Conservation (phyloP, 768 basidiomycete genomes). For the Clathrus columnatus region DNA sequence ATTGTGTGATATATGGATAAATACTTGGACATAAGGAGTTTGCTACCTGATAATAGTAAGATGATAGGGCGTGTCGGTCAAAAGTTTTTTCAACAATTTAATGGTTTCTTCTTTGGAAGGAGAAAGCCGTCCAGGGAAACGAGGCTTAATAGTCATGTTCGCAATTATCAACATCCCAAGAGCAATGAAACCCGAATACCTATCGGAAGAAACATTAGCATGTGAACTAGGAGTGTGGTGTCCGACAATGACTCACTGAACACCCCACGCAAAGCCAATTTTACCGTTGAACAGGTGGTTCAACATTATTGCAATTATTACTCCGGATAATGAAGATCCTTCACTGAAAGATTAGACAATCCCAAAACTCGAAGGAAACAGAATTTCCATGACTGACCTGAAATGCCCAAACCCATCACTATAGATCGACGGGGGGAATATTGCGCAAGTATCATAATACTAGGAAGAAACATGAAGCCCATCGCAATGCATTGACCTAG, state of each 20-base stretch:
- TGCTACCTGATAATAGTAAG: slow-evolving; percentile 27
- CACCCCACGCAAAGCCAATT: slow-evolving; percentile 39
- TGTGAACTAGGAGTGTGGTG: neutral
- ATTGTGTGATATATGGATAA: slow-evolving; percentile 21
- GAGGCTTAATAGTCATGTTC: slow-evolving; percentile 31
- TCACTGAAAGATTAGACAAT: too few species aligned
- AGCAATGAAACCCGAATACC: slow-evolving; percentile 37
- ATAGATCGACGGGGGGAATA: slow-evolving; percentile 42
- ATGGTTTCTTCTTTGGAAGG: slow-evolving; percentile 20
- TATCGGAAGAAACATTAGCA: neutral
- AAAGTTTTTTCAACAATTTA: slow-evolving; percentile 24
- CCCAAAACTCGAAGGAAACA: too few species aligned
- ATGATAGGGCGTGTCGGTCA: slow-evolving; percentile 37
- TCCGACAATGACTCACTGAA: slow-evolving; percentile 18
- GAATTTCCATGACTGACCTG: slow-evolving; percentile 24
- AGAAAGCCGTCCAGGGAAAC: slow-evolving; percentile 21
- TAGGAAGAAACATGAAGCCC: slow-evolving; percentile 41
- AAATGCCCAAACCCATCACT: slow-evolving; percentile 47
- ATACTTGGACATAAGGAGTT: neutral
- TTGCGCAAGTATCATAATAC: slow-evolving; percentile 41
- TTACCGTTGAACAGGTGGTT: slow-evolving; percentile 33
- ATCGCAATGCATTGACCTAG: slow-evolving; percentile 37
- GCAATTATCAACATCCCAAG: slow-evolving; percentile 31
- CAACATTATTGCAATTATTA: slow-evolving; percentile 54
- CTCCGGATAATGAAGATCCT: slow-evolving; percentile 48